These are phyloP conservation scores for Pleoardoris graminearum DNA, from an alignment of 2,329 filamentous ascomycete genomes.

Conservation along the genomic window DNA sequence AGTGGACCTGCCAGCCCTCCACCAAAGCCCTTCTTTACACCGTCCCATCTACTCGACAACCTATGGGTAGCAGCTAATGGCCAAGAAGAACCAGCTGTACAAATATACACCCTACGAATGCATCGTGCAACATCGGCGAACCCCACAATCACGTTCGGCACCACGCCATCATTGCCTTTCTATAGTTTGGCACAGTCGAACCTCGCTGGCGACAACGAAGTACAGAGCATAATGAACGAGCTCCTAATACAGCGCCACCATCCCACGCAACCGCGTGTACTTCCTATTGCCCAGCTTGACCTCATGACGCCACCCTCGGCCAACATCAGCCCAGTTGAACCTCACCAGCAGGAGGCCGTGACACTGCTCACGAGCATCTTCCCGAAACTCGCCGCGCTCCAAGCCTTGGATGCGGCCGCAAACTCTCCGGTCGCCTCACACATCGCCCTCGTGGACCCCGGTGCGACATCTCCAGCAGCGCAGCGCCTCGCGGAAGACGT, in stretches of 20 bases:
- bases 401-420: conserved; percentile 51
- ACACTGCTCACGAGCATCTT: conserved; percentile 49
- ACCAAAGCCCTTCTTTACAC: conserved; percentile 46
- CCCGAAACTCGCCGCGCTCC: conserved; percentile 52
- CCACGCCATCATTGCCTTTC: conserved; percentile 69
- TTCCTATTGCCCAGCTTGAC: conserved; percentile 46
- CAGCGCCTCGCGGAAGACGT: conserved; percentile 63
- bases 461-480: conserved; percentile 64
- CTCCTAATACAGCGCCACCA: conserved; percentile 46
- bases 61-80: conserved; percentile 73
- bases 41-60: conserved; percentile 64
- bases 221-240: conserved; percentile 54
- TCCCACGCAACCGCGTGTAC: conserved; percentile 43
- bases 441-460: conserved; percentile 69
- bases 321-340: conserved; percentile 29
- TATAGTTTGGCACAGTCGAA: conserved; percentile 68
- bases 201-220: conserved; percentile 50
- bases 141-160: conserved; percentile 63
- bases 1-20: conserved; percentile 26
- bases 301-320: conserved; percentile 44
- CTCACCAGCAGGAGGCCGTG: conserved; percentile 36
- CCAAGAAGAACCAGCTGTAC: conserved; percentile 54
- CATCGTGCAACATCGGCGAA: conserved; percentile 50
- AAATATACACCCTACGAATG: conserved; percentile 46
- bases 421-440: conserved; percentile 49